A percentile compares a stretch with the other conserved stretches of the same genome.
Conservation (phyloP, 2,329 filamentous ascomycete genomes). For the Drechslerella dactyloides region DNA sequence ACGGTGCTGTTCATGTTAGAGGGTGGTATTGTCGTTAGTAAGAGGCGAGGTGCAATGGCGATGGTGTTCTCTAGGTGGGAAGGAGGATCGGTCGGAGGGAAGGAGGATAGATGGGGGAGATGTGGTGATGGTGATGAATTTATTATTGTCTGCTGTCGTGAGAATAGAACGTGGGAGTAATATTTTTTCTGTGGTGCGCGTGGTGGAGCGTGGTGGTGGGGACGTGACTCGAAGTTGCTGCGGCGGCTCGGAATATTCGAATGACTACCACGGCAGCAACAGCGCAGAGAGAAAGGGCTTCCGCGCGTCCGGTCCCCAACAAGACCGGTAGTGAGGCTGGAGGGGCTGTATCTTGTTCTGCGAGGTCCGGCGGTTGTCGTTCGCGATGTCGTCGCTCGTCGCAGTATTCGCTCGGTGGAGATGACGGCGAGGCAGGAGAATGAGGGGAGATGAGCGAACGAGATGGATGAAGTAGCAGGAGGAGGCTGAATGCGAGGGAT, state of each 20-base stretch:
- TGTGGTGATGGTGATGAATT: not conserved
- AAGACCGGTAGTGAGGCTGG: not conserved
- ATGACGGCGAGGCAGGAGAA: constrained; percentile 4
- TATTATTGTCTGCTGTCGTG: constrained; percentile 2
- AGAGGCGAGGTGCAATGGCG: not conserved
- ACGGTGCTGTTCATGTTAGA: constrained; percentile 48
- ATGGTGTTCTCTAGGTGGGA: not conserved
- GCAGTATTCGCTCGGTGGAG: constrained; percentile 11
- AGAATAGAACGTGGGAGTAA: constrained; percentile 2
- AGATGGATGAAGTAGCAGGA: constrained; percentile 8
- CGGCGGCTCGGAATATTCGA: not conserved
- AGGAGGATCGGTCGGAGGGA: not conserved
- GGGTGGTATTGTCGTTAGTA: constrained; percentile 28
- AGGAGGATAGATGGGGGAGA: not conserved
- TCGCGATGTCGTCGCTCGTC: not conserved
- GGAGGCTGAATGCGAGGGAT: constrained; percentile 11
- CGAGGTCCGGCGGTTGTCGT: not conserved
- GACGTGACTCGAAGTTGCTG: constrained; percentile 19
- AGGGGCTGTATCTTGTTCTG: not conserved
- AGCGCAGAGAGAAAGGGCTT: not conserved
- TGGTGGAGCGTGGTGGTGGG: not conserved
- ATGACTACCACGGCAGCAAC: constrained; percentile 1
- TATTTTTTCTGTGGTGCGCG: not conserved
- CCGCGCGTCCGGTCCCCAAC: not conserved
- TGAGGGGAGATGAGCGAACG: constrained; percentile 16